These are phyloP conservation scores for Clausena lansium DNA, from an alignment of 345 rosid species.

Conservation along the genomic window DNA sequence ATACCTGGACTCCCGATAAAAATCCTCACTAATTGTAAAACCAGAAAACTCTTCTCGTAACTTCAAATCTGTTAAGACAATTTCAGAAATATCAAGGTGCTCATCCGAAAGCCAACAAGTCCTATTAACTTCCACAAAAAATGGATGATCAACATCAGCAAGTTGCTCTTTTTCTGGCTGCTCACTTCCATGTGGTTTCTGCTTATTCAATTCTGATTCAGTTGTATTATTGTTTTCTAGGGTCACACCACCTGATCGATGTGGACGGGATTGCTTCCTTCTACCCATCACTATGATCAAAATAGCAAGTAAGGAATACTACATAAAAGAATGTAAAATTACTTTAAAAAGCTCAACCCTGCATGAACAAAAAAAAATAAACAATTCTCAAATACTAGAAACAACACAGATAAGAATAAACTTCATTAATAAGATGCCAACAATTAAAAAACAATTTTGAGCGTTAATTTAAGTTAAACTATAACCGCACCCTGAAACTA, in stretches of 20 bases:
- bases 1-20: slow-evolving; percentile 39
- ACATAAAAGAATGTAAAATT: not conserved
- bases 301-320: slow-evolving; percentile 11
- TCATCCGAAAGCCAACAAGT: slow-evolving; percentile 44
- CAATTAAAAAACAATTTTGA: not conserved
- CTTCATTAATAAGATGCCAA: not conserved
- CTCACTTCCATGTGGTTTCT: slow-evolving; percentile 17
- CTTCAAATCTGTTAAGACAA: slow-evolving; percentile 55
- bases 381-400: not conserved
- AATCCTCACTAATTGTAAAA: slow-evolving; percentile 32
- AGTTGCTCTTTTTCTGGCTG: slow-evolving; percentile 18
- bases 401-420: not conserved
- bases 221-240: slow-evolving; percentile 27
- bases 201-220: slow-evolving; percentile 27
- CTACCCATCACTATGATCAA: slow-evolving; percentile 65
- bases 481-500: not conserved
- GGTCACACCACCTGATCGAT: slow-evolving; percentile 54
- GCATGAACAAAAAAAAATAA: no score
- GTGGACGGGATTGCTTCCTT: slow-evolving; percentile 81
- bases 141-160: slow-evolving; percentile 42
- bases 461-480: not conserved
- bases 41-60: slow-evolving; percentile 40
- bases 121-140: slow-evolving; percentile 50
- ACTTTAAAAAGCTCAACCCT: not conserved
- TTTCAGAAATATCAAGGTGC: slow-evolving; percentile 79